These are phyloP conservation scores for Entonaema liquescens DNA, from an alignment of 495 filamentous ascomycete species.

Conservation along the genomic window DNA sequence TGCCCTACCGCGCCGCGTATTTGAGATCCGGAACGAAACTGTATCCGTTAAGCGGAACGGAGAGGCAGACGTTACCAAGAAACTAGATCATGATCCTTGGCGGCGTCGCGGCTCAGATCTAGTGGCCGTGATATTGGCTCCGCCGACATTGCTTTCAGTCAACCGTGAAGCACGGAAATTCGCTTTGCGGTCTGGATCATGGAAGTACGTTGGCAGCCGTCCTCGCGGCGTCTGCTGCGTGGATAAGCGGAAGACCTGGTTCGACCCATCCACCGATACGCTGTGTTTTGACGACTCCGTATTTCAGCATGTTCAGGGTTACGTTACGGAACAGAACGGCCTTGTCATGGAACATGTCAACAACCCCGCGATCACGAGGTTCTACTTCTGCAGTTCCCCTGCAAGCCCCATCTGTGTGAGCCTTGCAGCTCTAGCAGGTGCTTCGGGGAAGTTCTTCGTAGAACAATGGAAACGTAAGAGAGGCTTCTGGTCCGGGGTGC, in stretches of 20 bases:
- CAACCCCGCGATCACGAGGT: constrained; percentile 30
- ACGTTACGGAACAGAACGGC: constrained; percentile 20
- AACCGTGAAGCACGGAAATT: constrained; percentile 29
- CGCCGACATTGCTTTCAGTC: constrained; percentile 28
- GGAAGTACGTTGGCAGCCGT: constrained; percentile 36
- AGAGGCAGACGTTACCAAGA: constrained; percentile 22
- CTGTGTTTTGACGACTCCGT: constrained; percentile 40
- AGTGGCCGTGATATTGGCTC: constrained; percentile 31
- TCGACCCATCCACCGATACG: constrained; percentile 32
- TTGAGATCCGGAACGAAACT: constrained; percentile 36
- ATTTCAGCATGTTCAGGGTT: background rate
- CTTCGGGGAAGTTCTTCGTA: constrained; percentile 31
- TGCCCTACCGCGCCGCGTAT: constrained; percentile 32
- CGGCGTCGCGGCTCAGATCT: constrained; percentile 27
- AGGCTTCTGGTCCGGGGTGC: constrained; percentile 37
- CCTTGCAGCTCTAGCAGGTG: constrained; percentile 20
- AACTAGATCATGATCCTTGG: constrained; percentile 32
- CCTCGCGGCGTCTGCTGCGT: constrained; percentile 17
- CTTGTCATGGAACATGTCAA: constrained; percentile 18
- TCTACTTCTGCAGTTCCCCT: constrained; percentile 33
- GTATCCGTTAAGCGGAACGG: constrained; percentile 20
- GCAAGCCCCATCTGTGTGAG: constrained; percentile 33
- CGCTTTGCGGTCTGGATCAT: constrained; percentile 22
- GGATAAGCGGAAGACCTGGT: constrained; percentile 30
- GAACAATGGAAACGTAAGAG: constrained; percentile 36